These are phyloP conservation scores for Aspergillus sp. DNA, from an alignment of 2,329 filamentous ascomycete species.

Conservation along the genomic window DNA sequence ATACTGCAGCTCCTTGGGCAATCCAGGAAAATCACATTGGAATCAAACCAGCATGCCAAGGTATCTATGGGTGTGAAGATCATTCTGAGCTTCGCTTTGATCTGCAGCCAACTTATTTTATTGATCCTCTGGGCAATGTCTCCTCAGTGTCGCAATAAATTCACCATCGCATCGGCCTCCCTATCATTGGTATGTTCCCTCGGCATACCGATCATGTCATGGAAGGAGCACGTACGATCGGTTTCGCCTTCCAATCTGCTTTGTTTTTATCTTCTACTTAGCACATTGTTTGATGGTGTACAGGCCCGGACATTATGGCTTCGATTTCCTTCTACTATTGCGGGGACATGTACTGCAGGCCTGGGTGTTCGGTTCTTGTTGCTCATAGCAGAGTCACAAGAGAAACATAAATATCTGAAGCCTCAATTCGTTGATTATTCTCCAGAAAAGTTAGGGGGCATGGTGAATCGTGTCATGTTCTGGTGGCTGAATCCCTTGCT, in stretches of 20 bases:
- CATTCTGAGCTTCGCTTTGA: not conserved
- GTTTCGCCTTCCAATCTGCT: not conserved
- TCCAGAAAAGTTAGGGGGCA: not conserved
- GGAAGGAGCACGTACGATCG: not conserved
- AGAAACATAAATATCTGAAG: not conserved
- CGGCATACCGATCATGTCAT: not conserved
- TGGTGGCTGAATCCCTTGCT: slow-evolving; percentile 1
- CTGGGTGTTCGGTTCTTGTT: not conserved
- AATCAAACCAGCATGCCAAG: not conserved
- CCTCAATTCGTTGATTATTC: not conserved
- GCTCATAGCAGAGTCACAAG: not conserved
- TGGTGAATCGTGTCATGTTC: not conserved
- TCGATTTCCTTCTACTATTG: not conserved
- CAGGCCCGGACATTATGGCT: not conserved
- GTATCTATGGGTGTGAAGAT: not conserved
- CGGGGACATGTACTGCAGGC: not conserved
- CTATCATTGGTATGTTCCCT: not conserved
- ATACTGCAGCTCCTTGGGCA: not conserved
- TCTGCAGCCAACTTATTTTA: not conserved
- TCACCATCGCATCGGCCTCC: not conserved
- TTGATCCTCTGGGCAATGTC: not conserved
- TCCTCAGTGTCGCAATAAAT: not conserved
- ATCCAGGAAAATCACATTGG: not conserved
- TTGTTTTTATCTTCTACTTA: not conserved
- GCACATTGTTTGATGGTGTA: not conserved